Percentiles rank a stretch among this genome's conserved stretches.
Evolutionary conservation across 2,329 filamentous ascomycete species (phyloP).

Genomic region (Xylaria sp.): DNA sequence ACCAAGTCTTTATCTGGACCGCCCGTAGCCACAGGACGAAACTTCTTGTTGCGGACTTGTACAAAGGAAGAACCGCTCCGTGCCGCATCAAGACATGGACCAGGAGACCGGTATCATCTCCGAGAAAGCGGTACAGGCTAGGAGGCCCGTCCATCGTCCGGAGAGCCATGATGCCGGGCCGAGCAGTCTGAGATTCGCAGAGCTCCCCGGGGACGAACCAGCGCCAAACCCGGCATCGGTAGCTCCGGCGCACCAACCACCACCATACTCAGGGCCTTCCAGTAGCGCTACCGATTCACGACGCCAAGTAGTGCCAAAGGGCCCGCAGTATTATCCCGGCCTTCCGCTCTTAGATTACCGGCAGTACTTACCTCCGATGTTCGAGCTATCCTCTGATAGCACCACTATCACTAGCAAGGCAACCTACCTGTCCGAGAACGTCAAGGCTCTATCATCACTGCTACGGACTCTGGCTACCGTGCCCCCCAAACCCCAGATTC

Average conservation of each 20-base stretch:
- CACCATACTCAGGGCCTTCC: slow-evolving; percentile 49
- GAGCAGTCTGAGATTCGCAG: slow-evolving; percentile 17
- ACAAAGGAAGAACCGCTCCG: not conserved
- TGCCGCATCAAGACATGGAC: slow-evolving; percentile 19
- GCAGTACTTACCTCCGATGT: slow-evolving; percentile 64
- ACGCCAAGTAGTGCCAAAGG: slow-evolving; percentile 37
- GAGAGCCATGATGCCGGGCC: slow-evolving; percentile 26
- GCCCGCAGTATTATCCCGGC: slow-evolving; percentile 57
- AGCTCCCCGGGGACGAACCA: slow-evolving; percentile 18
- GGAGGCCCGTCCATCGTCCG: slow-evolving; percentile 21
- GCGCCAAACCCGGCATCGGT: slow-evolving; percentile 2
- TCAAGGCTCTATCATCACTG: slow-evolving; percentile 58
- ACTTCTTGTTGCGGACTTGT: not conserved
- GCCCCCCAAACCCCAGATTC: slow-evolving; percentile 65
- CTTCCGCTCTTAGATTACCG: slow-evolving; percentile 62
- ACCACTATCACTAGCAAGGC: slow-evolving; percentile 60
- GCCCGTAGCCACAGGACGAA: not conserved
- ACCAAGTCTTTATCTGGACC: not conserved
- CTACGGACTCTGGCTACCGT: slow-evolving; percentile 62
- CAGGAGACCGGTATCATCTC: slow-evolving; percentile 26
- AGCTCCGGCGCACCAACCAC: slow-evolving; percentile 35
- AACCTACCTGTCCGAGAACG: slow-evolving; percentile 60
- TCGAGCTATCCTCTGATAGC: slow-evolving; percentile 61
- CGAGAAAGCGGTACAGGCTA: slow-evolving; percentile 25
- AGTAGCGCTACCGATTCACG: slow-evolving; percentile 36